A percentile compares a stretch with the other conserved stretches of the same genome.
These are phyloP conservation scores for Gossypium ekmanianum DNA, from an alignment of 345 rosid species.

Conservation along the genomic window DNA sequence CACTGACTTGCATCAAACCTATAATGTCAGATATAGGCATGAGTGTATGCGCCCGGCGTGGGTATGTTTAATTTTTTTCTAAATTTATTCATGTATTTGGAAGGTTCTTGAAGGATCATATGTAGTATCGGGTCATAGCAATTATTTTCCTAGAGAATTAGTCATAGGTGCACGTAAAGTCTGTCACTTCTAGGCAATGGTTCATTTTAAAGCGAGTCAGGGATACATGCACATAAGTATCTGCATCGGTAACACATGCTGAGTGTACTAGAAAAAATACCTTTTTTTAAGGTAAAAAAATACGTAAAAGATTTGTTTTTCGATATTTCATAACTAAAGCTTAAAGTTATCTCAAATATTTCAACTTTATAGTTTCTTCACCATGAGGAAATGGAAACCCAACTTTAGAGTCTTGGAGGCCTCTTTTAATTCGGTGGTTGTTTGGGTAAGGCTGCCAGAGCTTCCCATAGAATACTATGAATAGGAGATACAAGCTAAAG, in stretches of 20 bases:
- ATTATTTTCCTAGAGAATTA: background rate
- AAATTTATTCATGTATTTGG: background rate
- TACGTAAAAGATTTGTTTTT: background rate
- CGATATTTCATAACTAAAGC: constrained; percentile 16
- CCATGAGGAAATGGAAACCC: too few relatives aligned
- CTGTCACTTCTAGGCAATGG: background rate
- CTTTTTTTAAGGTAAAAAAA: background rate
- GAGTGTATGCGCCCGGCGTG: background rate
- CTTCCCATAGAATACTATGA: too few relatives aligned
- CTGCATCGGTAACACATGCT: background rate
- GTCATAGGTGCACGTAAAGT: background rate
- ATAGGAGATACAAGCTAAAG: too few relatives aligned
- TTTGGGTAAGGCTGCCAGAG: too few relatives aligned
- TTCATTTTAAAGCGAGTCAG: background rate
- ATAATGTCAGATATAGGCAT: background rate
- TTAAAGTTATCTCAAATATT: background rate
- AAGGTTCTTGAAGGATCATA: background rate
- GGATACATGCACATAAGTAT: background rate
- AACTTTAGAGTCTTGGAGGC: too few relatives aligned
- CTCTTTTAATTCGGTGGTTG: too few relatives aligned
- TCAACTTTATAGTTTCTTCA: background rate
- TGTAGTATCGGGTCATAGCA: background rate
- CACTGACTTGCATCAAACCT: background rate
- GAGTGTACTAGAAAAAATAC: background rate
- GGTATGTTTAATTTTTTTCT: background rate